Evolutionary conservation across 1,139 yeast genomes (phyloP).

Genomic region (Geotrichum europaeum): DNA sequence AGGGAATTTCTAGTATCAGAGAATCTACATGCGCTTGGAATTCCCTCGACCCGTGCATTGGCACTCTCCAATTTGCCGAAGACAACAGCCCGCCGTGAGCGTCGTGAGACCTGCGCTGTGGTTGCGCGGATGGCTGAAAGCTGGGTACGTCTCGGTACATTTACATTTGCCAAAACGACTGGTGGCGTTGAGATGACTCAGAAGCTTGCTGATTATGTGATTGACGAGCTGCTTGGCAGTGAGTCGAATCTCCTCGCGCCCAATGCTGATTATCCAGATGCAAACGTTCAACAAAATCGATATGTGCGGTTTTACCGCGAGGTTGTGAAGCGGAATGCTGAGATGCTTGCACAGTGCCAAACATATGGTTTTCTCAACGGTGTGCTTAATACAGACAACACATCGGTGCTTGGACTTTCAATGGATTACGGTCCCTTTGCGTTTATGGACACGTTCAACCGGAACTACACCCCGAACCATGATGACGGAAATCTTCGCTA

Average conservation of each 20-base stretch:
- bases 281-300: slow-evolving; percentile 30
- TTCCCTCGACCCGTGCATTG: slow-evolving; percentile 82
- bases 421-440: slow-evolving; percentile 96
- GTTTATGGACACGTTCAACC: slow-evolving; percentile 77
- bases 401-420: slow-evolving; percentile 77
- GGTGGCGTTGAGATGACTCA: slow-evolving; percentile 61
- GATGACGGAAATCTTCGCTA: slow-evolving; percentile 73
- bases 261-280: slow-evolving; percentile 9
- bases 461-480: slow-evolving; percentile 80
- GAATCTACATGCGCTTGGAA: slow-evolving; percentile 69
- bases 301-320: slow-evolving; percentile 72
- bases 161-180: slow-evolving; percentile 73
- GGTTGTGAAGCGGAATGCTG: slow-evolving; percentile 65
- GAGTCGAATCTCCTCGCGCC: slow-evolving; percentile 34
- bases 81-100: slow-evolving; percentile 66
- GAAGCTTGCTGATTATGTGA: slow-evolving; percentile 64
- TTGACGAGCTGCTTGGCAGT: slow-evolving; percentile 53
- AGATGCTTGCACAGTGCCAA: slow-evolving; percentile 80
- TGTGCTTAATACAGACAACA: slow-evolving; percentile 89
- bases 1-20: slow-evolving; percentile 86
- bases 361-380: slow-evolving; percentile 90
- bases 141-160: slow-evolving; percentile 89
- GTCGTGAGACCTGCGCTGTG: slow-evolving; percentile 76
- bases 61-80: slow-evolving; percentile 66
- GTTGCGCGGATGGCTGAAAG: slow-evolving; percentile 77